Evolutionary conservation across 2,329 filamentous ascomycete genomes (phyloP), one percentile per base, ranked within the genome.

Genomic region (Colletotrichum salicis): DNA sequence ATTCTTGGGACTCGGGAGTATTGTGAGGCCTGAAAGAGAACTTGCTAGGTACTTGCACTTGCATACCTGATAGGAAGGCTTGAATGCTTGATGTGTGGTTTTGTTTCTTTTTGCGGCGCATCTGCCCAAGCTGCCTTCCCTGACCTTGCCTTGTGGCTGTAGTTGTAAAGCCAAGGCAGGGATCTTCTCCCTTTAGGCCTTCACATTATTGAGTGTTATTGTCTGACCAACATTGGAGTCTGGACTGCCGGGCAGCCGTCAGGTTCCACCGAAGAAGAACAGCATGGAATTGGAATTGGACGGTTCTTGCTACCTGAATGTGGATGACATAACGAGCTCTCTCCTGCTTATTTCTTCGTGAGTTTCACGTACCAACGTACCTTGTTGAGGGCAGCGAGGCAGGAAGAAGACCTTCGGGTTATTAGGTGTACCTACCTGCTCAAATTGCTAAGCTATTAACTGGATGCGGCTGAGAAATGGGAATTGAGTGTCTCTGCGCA

Each of bases 261-360:
- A 33, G 63, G 57, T 61, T 19, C 68, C 35, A 67, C 64, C 51
- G 15, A 58, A 56, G 31, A 57, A 62, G 57, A 67, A 62, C 51
- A 41, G 24, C 51, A 35, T 52, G 57, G 37, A 41, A 41, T 13
- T 15, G 37, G 37, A 41, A 41, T 15, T 29, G 56, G 29, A 66
- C 13, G 66, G 52, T 61, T 51, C 48, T 61, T 35, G 68, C 56
- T 58, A 57, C 57, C 67, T 45, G 29, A 45, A 31, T 2, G 60
- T 58, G 60, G 60, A 64, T 59, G 54, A 65, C 54, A 58, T 41
- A 35, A 67, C 51, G 55, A 37, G 51, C 41, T 12, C 24, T 48
- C 41, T 48, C 8, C 41, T 22, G 41, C 41, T 19, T 48, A 19
- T 22, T 48, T 48, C 8, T 48, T 22, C 11, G 24, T 22, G 10